Conservation (phyloP, 148 eudicot genomes). For the Spergularia marina region DNA sequence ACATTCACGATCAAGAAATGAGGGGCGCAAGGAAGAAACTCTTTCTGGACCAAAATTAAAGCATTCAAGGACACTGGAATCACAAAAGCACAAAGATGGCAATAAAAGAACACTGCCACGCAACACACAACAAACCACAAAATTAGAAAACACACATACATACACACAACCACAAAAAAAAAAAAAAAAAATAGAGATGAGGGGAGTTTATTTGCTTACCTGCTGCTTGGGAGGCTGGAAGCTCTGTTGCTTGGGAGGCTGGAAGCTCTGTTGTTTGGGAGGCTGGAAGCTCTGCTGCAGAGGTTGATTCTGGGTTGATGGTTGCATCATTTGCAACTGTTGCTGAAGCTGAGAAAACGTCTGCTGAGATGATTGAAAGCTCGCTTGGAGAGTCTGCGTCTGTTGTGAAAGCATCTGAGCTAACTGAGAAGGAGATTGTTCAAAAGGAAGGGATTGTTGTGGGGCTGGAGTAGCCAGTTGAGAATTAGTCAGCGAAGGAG, state of each 20-base stretch:
- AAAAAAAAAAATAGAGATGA: neutral
- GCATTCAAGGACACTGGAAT: neutral
- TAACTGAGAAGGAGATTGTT: slow-evolving; percentile 77
- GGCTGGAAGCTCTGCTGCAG: slow-evolving; percentile 55
- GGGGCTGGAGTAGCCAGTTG: slow-evolving; percentile 36
- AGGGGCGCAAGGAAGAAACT: neutral
- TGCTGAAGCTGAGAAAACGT: slow-evolving; percentile 87
- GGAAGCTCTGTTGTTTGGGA: slow-evolving; percentile 58
- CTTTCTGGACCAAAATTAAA: neutral
- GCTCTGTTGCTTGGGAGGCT: slow-evolving; percentile 46
- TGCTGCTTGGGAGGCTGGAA: slow-evolving; percentile 60
- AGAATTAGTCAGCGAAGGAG: slow-evolving; percentile 41
- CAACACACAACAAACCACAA: neutral
- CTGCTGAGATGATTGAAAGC: slow-evolving; percentile 85
- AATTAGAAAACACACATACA: neutral
- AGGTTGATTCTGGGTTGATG: slow-evolving; percentile 53
- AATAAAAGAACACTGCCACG: neutral
- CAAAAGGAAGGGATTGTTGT: slow-evolving; percentile 42
- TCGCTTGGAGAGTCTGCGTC: slow-evolving; percentile 83
- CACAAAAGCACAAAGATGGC: neutral
- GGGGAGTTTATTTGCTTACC: slow-evolving; percentile 30
- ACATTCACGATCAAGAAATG: neutral
- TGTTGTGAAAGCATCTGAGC: slow-evolving; percentile 95
- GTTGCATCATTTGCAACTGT: slow-evolving; percentile 83
- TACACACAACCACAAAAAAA: neutral